Base-by-base conservation (phyloP, 495 filamentous ascomycete species). In the Hypomontagnella submonticulosa region DNA sequence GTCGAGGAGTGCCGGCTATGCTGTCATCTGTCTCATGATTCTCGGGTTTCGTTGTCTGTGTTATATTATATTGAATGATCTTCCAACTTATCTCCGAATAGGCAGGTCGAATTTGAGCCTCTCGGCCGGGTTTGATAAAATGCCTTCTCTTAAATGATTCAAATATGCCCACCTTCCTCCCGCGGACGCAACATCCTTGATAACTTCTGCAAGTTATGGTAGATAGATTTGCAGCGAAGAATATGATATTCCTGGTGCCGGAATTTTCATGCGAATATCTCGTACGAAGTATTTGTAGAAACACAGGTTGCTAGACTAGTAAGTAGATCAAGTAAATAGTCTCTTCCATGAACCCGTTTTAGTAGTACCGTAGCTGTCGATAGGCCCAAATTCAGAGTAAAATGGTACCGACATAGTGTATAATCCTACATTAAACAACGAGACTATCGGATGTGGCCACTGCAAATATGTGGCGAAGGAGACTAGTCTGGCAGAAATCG, bases 161-260 rank as follows among this genome's bases (percentile, higher is more conserved):
- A 19, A 44, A 33, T 34, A 30, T 37, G 46, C 15, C 41, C 53
- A 53, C 65, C 65, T 61, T 61, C 44, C 41, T 44, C 47, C 53
- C 53, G 53, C 53, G 58, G 58, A 57, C 19, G 47, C 18, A 53
- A 41, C 34, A 57, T 34, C 46, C 46, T 52, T 19, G 36, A 48
- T 20, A 36, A 46, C 41, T 49, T 54, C 65, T 68, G 65, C 65
- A 60, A 42, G 66, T 57, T 43, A 60, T 63, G 58, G n/a, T n/a
- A n/a, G n/a, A n/a, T 23, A 13, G 57, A 58, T 36, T 15, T 43
- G 64, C 53, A 67, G 51, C 18, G 10, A 37, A 36, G 33, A 37
- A 43, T 51, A 41, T 12, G 53, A 49, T 53, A 48, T 44, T 41
- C 4, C 12, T 30, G 47, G 23, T 40, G 46, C 15, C 40, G 41